These are phyloP conservation scores for Didymella exigua DNA, from an alignment of 2,329 filamentous ascomycete species.

Conservation along the genomic window DNA sequence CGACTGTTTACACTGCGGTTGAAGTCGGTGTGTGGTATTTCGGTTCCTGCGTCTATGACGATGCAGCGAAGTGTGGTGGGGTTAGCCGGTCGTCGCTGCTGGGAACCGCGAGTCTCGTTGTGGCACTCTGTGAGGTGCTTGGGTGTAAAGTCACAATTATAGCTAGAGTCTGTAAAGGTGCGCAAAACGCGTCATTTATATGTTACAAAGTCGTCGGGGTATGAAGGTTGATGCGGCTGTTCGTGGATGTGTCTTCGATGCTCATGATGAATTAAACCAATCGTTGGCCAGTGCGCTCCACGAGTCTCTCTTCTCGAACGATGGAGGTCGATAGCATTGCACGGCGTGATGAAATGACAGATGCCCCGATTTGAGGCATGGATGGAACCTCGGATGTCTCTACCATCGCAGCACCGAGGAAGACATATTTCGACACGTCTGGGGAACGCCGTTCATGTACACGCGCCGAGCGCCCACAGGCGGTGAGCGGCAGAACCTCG, in stretches of 20 bases:
- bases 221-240: constrained; percentile 20
- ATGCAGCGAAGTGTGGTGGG: constrained; percentile 31
- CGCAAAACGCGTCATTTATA: constrained; percentile 18
- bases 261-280: constrained; percentile 30
- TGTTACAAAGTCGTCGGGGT: constrained; percentile 14
- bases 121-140: neutral
- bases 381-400: constrained; percentile 16
- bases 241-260: constrained; percentile 27
- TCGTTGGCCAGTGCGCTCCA: constrained; percentile 29
- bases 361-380: constrained; percentile 7
- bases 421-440: neutral
- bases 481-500: constrained; percentile 15
- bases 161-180: constrained; percentile 7
- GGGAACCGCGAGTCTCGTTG: constrained; percentile 13
- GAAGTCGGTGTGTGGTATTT: constrained; percentile 23
- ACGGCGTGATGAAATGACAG: constrained; percentile 20
- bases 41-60: constrained; percentile 36
- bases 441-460: constrained; percentile 9
- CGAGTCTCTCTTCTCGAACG: constrained; percentile 30
- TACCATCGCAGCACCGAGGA: neutral
- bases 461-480: constrained; percentile 14
- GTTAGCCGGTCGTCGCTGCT: constrained; percentile 21
- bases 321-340: constrained; percentile 30
- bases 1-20: constrained; percentile 4
- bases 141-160: neutral